phyloP scores from a whole-genome alignment of 192 early-diverging fungal genomes.

The Coemansia sp. region DNA sequence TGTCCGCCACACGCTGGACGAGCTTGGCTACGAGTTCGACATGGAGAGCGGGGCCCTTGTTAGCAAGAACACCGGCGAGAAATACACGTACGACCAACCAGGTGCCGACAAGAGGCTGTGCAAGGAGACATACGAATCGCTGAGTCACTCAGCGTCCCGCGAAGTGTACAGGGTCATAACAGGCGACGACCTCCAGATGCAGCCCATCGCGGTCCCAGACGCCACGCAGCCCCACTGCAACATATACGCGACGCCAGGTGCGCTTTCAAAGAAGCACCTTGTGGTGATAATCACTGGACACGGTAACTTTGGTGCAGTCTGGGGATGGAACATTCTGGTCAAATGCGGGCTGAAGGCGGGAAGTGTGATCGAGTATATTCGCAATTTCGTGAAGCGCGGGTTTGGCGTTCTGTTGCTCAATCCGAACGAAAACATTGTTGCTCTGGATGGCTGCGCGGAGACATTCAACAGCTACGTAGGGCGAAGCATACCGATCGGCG shows the following conservation, averaged over 20 bases:
- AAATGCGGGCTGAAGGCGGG: constrained; percentile 33
- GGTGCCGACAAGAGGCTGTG: constrained; percentile 13
- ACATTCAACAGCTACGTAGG: constrained; percentile 38
- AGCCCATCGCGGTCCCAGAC: constrained; percentile 38
- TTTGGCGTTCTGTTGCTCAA: constrained; percentile 49
- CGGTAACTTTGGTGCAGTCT: constrained; percentile 30
- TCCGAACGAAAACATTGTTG: constrained; percentile 49
- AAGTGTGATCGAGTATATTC: constrained; percentile 31
- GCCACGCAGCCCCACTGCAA: constrained; percentile 27
- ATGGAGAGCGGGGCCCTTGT: constrained; percentile 22
- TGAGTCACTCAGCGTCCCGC: constrained; percentile 28
- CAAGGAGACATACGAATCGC: constrained; percentile 24
- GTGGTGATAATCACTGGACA: constrained; percentile 40
- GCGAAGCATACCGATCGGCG: constrained; percentile 12
- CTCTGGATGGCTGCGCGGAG: constrained; percentile 36
- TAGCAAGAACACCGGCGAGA: constrained; percentile 14
- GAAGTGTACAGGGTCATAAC: constrained; percentile 24
- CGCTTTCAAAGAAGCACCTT: constrained; percentile 27
- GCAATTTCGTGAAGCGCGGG: constrained; percentile 17
- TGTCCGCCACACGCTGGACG: constrained; percentile 20
- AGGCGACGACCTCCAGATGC: constrained; percentile 26
- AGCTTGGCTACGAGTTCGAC: constrained; percentile 45
- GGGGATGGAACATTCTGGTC: constrained; percentile 46
- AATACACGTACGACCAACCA: constrained; percentile 12
- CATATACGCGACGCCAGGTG: constrained; percentile 39